Conservation (phyloP, 306 rosid genomes). For the Vigna unguiculata region DNA sequence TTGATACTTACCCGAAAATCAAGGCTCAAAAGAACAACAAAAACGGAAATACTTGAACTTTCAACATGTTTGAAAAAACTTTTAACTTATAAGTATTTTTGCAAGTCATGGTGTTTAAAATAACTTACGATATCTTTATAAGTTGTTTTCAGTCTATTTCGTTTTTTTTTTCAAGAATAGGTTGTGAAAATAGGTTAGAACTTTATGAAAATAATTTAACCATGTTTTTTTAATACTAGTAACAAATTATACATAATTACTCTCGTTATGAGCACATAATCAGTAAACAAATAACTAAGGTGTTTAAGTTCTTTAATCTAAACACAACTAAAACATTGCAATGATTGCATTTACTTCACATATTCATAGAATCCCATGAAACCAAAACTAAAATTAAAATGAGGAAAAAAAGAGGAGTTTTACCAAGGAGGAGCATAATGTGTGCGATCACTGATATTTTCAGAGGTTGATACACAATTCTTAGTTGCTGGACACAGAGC, state of each 20-base stretch:
- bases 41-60: background rate
- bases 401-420: slow-evolving; percentile 22
- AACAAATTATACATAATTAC: background rate
- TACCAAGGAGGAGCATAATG: slow-evolving; percentile 99
- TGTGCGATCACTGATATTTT: slow-evolving; percentile 66
- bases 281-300: background rate
- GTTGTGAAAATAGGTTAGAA: too few relatives aligned
- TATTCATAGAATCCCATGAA: background rate
- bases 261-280: background rate
- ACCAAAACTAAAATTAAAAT: background rate
- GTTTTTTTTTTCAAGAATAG: background rate
- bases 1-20: background rate
- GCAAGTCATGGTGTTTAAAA: background rate
- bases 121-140: background rate
- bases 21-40: background rate
- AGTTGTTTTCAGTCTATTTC: background rate
- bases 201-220: background rate
- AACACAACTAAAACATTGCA: background rate
- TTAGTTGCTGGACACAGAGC: slow-evolving; percentile 95
- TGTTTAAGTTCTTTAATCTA: background rate
- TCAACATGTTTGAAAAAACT: background rate
- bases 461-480: slow-evolving; percentile 91
- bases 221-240: background rate
- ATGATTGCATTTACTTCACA: background rate
- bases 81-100: too few relatives aligned